Evolutionary conservation across 352 stramenopile species (phyloP).

Genomic region (Pythium oligandrum): DNA sequence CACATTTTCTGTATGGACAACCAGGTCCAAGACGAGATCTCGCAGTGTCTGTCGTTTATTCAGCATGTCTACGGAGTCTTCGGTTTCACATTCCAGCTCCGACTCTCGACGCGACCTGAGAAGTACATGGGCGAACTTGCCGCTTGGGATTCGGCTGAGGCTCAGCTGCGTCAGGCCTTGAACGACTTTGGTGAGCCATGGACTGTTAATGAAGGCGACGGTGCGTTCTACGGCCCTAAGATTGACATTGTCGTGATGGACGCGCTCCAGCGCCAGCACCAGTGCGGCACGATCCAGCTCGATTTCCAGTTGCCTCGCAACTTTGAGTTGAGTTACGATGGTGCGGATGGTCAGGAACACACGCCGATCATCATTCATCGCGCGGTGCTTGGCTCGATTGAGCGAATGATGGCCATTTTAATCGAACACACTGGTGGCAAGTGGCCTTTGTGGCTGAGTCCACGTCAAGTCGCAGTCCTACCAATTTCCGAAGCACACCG

Average conservation of each 20-base stretch:
- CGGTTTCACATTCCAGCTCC: conserved; percentile 92
- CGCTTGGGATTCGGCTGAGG: conserved; percentile 92
- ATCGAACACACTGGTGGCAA: conserved; percentile 96
- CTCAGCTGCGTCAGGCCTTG: conserved; percentile 61
- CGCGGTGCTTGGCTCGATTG: conserved; percentile 95
- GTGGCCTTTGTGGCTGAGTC: conserved; percentile 95
- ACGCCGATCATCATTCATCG: conserved; percentile 97
- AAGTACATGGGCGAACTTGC: conserved; percentile 93
- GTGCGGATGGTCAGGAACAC: conserved; percentile 82
- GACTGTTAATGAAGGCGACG: conserved; percentile 92
- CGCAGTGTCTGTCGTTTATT: conserved; percentile 91
- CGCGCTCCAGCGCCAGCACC: conserved; percentile 94
- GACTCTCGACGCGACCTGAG: conserved; percentile 92
- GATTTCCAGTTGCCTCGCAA: conserved; percentile 98
- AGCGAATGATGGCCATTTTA: conserved; percentile 98
- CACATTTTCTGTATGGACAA: conserved; percentile 97
- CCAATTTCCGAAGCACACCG: conserved; percentile 60
- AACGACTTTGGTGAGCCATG: conserved; percentile 68
- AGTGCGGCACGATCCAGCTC: conserved; percentile 97
- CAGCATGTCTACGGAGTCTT: conserved; percentile 94
- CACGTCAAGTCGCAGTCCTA: conserved; percentile 72
- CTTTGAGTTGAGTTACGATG: conserved; percentile 93
- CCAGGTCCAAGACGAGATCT: conserved; percentile 96
- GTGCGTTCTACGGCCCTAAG: conserved; percentile 97
- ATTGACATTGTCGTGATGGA: conserved; percentile 98